Base-by-base conservation (phyloP, 1,284 basidiomycete genomes). In the Ceratobasidium theobromae region DNA sequence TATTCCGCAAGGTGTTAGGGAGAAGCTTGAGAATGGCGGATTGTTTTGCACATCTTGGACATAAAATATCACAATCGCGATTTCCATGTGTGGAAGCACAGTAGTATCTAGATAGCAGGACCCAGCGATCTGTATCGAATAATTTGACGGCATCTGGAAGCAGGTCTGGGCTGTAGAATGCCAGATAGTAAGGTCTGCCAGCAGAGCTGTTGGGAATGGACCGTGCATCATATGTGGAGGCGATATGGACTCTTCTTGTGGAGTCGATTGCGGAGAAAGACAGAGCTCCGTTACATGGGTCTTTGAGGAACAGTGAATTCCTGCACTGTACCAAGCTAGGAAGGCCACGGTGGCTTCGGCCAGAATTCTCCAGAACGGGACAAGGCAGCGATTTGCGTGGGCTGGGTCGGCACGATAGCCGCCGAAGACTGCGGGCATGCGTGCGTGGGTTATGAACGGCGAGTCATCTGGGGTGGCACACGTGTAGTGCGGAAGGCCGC, bases 251-350 rank as follows among this genome's bases (percentile, higher is more conserved):
- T n/a, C 18, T 32, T 60, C 32, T 14, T 30, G 21, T 45, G 30
- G 57, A 33, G 45, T 27, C 30, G 30, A 45, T 35, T 38, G 45
- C 30, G 32, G 45, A 33, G 49, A 60, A 40, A 25, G 45, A 23
- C 45, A 38, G 48, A 60, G 40, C 30, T 21, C 12, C 45, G 43
- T 60, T 49, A 60, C 57, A 33, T 60, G 57, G 49, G 45, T 25
- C 57, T 49, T 60, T 46, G 38, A 60, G 45, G 38, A 46, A 25
- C 11, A n/a, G n/a, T n/a, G n/a, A n/a, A n/a, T n/a, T n/a, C n/a
- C 23, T 23, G 57, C 43, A 23, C 28, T 38, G 30, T 40, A 28
- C 30, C 27, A 6, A 5, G 27, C 33, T 5, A 48, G 5, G 21
- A 5, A n/a, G 14, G 40, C n/a, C n/a, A n/a, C n/a, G 40, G 14